These are phyloP conservation scores for Grosmannia serpens DNA, from an alignment of 2,329 filamentous ascomycete genomes.

Conservation along the genomic window DNA sequence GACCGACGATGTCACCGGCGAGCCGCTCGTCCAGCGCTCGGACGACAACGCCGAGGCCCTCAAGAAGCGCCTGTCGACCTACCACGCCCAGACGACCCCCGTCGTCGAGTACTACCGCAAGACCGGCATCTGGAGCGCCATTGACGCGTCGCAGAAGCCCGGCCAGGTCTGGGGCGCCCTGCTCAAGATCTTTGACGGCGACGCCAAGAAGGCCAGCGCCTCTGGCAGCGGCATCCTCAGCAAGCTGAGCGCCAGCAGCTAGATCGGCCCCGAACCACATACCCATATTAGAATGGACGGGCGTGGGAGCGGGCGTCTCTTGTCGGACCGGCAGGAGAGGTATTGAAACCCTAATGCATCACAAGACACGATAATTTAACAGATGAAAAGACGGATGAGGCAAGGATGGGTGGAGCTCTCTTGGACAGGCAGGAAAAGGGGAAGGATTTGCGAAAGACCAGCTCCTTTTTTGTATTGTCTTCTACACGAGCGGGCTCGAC, in stretches of 20 bases:
- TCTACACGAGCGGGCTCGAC: background rate
- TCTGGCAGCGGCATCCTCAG: conserved; percentile 29
- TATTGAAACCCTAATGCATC: background rate
- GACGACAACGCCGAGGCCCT: conserved; percentile 95
- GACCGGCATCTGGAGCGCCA: conserved; percentile 89
- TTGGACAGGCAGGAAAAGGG: background rate
- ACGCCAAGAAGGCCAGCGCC: conserved; percentile 35
- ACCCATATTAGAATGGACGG: background rate
- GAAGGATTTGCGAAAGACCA: background rate
- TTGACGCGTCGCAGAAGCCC: conserved; percentile 94
- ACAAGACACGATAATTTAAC: background rate
- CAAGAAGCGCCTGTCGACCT: conserved; percentile 87
- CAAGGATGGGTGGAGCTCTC: background rate
- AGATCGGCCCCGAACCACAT: background rate
- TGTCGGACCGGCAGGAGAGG: background rate
- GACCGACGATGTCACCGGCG: conserved; percentile 94
- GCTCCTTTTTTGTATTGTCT: background rate
- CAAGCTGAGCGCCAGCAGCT: conserved; percentile 21
- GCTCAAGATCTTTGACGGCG: conserved; percentile 67
- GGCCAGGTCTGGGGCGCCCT: conserved; percentile 92
- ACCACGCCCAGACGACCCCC: conserved; percentile 86
- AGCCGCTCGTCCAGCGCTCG: conserved; percentile 89
- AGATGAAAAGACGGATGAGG: background rate
- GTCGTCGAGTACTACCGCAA: conserved; percentile 96
- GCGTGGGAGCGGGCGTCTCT: background rate